A percentile compares a stretch with the other conserved stretches of the same genome.
These are phyloP conservation scores for Agaricus subrufescens DNA, from an alignment of 768 basidiomycete genomes.

Conservation along the genomic window DNA sequence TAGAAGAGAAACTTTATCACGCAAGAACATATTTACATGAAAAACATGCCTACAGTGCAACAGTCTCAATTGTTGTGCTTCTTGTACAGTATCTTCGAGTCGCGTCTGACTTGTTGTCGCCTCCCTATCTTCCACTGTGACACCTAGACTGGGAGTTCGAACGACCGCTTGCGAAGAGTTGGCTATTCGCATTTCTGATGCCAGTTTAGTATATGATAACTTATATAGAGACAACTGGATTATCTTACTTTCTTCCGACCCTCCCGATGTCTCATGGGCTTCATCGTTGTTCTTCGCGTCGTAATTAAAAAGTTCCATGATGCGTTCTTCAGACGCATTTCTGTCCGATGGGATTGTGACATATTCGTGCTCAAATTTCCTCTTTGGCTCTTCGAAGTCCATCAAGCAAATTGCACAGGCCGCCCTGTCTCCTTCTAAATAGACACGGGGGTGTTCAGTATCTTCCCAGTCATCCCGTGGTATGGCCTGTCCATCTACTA, in stretches of 20 bases:
- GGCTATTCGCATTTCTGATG: no score
- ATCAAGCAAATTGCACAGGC: conserved; percentile 81
- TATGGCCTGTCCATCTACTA: conserved; percentile 25
- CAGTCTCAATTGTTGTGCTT: conserved; percentile 70
- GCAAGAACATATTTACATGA: conserved; percentile 54
- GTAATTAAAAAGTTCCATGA: neutral
- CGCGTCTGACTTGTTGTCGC: conserved; percentile 30
- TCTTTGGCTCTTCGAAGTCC: conserved; percentile 76
- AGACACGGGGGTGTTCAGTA: conserved; percentile 74
- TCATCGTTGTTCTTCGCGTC: neutral
- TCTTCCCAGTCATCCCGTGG: conserved; percentile 79
- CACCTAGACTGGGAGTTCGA: neutral
- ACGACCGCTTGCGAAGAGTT: no score
- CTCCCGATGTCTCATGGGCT: neutral
- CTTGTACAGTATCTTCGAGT: conserved; percentile 68
- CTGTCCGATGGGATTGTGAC: neutral
- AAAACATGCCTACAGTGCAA: conserved; percentile 84
- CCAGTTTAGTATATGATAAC: no score
- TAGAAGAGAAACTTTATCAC: neutral
- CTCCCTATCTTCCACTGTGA: neutral
- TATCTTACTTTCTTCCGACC: neutral
- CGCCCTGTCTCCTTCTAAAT: conserved; percentile 78
- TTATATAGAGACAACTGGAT: no score
- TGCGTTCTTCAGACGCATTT: neutral
- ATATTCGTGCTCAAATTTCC: conserved; percentile 14